These are phyloP conservation scores for Isabelozyma rhagii DNA, from an alignment of 805 yeast species.

Conservation along the genomic window DNA sequence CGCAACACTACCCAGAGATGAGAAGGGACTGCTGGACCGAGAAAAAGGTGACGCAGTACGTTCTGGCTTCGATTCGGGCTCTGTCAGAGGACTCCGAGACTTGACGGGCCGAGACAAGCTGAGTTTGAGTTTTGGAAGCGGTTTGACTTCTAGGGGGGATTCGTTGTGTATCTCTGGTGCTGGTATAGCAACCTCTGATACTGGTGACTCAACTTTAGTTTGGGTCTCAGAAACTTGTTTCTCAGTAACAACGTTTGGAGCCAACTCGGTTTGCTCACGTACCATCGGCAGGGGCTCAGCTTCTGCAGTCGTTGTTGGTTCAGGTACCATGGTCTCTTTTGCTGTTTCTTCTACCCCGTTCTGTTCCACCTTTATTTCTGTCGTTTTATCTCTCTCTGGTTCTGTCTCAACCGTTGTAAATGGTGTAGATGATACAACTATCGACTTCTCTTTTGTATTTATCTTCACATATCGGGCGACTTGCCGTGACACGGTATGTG, in stretches of 20 bases:
- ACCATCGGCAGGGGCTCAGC: not conserved
- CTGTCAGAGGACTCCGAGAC: not conserved
- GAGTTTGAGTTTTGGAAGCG: not conserved
- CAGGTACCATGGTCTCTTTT: not conserved
- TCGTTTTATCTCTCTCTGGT: not conserved
- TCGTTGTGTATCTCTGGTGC: not conserved
- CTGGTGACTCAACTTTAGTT: not conserved
- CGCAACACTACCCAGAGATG: constrained; percentile 4
- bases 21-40: constrained; percentile 16
- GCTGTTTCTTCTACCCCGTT: not conserved
- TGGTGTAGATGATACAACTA: constrained; percentile 43
- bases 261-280: not conserved
- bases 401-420: constrained; percentile 9
- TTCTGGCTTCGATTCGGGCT: constrained; percentile 1
- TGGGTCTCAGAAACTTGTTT: not conserved
- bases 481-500: constrained; percentile 3
- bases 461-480: constrained; percentile 43
- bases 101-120: not conserved
- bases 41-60: constrained; percentile 11
- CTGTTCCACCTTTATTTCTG: not conserved
- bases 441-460: constrained; percentile 25
- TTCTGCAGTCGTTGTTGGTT: not conserved
- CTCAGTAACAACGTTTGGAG: not conserved
- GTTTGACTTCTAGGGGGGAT: constrained; percentile 1
- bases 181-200: not conserved